Evolutionary conservation across 768 basidiomycete genomes (phyloP), one percentile per base, ranked within the genome.

Genomic region (Xerocomus spinulosus): DNA sequence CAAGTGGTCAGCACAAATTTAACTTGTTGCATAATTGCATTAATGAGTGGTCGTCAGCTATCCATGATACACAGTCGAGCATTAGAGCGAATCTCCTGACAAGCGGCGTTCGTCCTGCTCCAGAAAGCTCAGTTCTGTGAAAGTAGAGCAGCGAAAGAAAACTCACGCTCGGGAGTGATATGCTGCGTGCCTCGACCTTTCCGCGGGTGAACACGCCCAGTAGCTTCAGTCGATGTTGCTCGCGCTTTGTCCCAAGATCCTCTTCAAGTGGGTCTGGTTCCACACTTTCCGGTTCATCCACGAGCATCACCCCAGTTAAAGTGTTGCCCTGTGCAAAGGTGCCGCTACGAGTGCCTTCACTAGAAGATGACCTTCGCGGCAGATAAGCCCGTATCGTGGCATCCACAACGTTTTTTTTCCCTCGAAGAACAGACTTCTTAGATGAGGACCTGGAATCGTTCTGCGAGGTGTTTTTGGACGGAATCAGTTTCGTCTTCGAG

Each of bases 401-500:
- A 18, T 56, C 48, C 24, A 41, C 25, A n/a, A 48, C 17, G 4
- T 41, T 55, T 40, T 47, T 53, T 42, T 54, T 68, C 21, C 48
- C 50, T 29, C 63, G 54, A 25, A 56, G 39, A 17, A 37, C 38
- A 26, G 55, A 24, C 42, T 48, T 66, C 48, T 57, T 65, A 20
- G 60, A 52, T 5, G 56, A 32, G 6, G 51, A 35, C 14, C 67
- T 64, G 6, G 54, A 28, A 25, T 69, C 70, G 14, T 51, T 58
- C 25, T 64, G 66, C 17, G 61, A 48, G 33, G 51, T 47, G 29
- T 61, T 70, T 52, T 59, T 68, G 54, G 70, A 66, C 9, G 79
- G 71, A 42, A 81, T 79, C 70, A 81, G 78, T 58, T 85, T 87
- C 8, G 87, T 88, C 65, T 89, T 89, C 17, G 84, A 77, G 44